Conservation (phyloP, 331 rosid species). For the Acacia pycnantha region DNA sequence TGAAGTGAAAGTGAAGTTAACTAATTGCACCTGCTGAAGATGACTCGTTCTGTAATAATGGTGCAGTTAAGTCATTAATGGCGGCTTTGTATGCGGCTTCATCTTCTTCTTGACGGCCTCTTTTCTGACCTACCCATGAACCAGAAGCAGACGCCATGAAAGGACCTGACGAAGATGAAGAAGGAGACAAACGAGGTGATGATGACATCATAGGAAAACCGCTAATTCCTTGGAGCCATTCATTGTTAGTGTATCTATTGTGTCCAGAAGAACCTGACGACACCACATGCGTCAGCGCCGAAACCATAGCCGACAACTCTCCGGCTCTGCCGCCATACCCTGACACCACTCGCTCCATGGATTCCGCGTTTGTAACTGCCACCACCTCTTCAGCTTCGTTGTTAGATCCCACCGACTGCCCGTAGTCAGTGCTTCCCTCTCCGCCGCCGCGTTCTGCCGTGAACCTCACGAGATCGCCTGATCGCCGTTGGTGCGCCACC, state of each 20-base stretch:
- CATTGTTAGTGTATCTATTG: not conserved
- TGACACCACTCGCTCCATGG: constrained; percentile 1
- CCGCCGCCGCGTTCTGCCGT: constrained; percentile 31
- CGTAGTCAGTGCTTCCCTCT: constrained; percentile 6
- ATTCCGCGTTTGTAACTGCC: not conserved
- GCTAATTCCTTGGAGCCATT: constrained; percentile 35
- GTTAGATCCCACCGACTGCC: not conserved
- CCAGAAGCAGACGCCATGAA: constrained; percentile 33
- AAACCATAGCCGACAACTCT: constrained; percentile 55
- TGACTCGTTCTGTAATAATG: constrained; percentile 32
- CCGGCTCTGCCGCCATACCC: constrained; percentile 21
- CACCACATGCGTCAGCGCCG: constrained; percentile 56
- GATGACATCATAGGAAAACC: constrained; percentile 28
- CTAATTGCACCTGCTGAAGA: constrained; percentile 42
- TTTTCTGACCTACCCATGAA: constrained; percentile 46
- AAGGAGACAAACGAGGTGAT: constrained; percentile 30
- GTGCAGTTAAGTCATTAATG: constrained; percentile 20
- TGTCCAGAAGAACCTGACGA: constrained; percentile 46
- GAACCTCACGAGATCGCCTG: constrained; percentile 37
- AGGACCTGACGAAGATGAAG: constrained; percentile 30
- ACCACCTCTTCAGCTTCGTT: not conserved
- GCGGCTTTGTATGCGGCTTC: constrained; percentile 31
- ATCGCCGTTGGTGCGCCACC: constrained; percentile 82
- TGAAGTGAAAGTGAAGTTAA: not conserved
- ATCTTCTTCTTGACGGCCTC: constrained; percentile 52